These are phyloP conservation scores for Penicillium lividum DNA, from an alignment of 495 filamentous ascomycete genomes.

Conservation along the genomic window DNA sequence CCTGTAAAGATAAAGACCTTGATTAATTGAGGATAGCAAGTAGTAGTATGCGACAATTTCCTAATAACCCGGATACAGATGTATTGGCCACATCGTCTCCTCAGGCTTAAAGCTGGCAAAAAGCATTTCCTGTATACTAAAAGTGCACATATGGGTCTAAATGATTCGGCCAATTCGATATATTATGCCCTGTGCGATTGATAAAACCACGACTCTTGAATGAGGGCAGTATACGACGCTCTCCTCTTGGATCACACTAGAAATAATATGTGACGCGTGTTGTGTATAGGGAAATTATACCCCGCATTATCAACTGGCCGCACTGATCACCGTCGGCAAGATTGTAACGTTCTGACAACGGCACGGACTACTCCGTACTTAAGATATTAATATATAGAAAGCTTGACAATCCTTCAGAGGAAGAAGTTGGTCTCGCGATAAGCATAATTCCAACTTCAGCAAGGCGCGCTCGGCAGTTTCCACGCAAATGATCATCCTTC, in stretches of 20 bases:
- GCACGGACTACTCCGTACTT: background rate
- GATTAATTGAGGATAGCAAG: background rate
- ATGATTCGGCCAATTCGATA: too few species aligned
- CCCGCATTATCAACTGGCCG: slow-evolving; percentile 18
- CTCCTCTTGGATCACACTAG: too few species aligned
- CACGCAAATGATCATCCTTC: slow-evolving; percentile 31
- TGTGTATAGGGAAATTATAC: slow-evolving; percentile 7
- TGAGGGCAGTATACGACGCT: too few species aligned
- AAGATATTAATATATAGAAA: slow-evolving; percentile 3
- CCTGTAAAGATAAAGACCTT: background rate
- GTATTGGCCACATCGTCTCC: background rate
- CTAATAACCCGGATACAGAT: too few species aligned
- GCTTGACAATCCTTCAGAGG: background rate
- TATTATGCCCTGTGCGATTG: too few species aligned
- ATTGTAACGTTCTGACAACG: background rate
- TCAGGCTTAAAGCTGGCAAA: too few species aligned
- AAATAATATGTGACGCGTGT: background rate
- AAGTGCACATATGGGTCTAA: too few species aligned
- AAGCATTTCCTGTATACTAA: too few species aligned
- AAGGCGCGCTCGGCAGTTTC: slow-evolving; percentile 26
- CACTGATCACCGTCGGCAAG: slow-evolving; percentile 14
- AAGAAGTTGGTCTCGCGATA: background rate
- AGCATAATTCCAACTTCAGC: slow-evolving; percentile 3
- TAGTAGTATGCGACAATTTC: background rate
- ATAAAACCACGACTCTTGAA: too few species aligned